Evolutionary conservation across 164 flowering plant species (phyloP), one percentile per base, ranked within the genome.

Genomic region (Chimonanthus praecox): DNA sequence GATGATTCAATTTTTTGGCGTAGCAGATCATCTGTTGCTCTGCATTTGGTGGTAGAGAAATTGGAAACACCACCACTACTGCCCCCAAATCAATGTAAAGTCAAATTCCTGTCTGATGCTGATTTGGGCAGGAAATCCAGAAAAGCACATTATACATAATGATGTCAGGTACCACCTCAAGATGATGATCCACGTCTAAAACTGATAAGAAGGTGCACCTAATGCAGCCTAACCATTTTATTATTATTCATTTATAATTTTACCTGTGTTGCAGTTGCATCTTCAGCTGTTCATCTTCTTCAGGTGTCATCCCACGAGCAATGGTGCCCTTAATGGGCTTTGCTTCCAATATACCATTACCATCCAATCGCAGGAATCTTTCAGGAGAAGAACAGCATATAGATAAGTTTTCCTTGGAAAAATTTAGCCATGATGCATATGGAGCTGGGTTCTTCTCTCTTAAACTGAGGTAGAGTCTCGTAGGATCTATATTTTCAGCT

Each of bases 311-410:
- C 64, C 99, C 97, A 68, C 99, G 93, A 79, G 92, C 85, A 74
- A 90, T 80, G 10, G 99, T 95, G 63, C 99, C 99, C 79, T 93
- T 95, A 2, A 95, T 95, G n/a, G 99, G 99, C 78, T 95, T 95
- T 69, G 99, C 99, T 83, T 95, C 99, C 79, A 95, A 71, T 64
- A 83, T 70, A 44, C 89, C 94, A 69, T 84, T 65, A 71, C 83
- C 79, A 78, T 95, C 92, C 84, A 93, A 77, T 21, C 78, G 85
- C 47, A 95, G 78, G 75, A 95, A 95, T 77, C 99, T 84, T 86
- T 95, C 99, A 48, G 99, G 99, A 7, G 99, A 95, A 75, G 99
- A 95, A 79, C 87, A 89, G 76, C 99, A 95, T 47, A 95, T 85
- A 76, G 83, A 78, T 62, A 95, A 71, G 68, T 88, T 78, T 75